phyloP scores from a whole-genome alignment of 2,329 filamentous ascomycete species.

The Aspergillus sp. region DNA sequence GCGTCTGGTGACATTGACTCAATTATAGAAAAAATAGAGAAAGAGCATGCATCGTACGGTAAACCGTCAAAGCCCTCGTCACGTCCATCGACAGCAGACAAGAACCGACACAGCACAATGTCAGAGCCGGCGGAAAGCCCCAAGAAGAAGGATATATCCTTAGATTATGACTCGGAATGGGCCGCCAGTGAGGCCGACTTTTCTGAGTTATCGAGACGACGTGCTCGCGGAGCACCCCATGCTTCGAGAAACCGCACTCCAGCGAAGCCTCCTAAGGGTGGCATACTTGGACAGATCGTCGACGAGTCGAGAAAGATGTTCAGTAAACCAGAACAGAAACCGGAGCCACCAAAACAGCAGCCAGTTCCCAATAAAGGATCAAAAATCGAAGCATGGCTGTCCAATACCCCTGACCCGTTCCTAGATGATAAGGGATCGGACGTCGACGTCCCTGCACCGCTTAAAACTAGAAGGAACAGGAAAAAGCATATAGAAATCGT shows the following conservation, averaged over 20 bases:
- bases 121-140: constrained; percentile 24
- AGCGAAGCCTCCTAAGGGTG: constrained; percentile 39
- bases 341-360: constrained; percentile 36
- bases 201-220: constrained; percentile 38
- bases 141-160: constrained; percentile 26
- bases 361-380: constrained; percentile 45
- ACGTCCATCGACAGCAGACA: constrained; percentile 24
- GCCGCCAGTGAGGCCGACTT: constrained; percentile 41
- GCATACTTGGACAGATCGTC: constrained; percentile 45
- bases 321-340: constrained; percentile 26
- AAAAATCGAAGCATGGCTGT: constrained; percentile 64
- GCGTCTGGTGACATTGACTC: constrained; percentile 22
- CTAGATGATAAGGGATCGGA: constrained; percentile 39
- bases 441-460: constrained; percentile 41
- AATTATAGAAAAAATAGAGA: constrained; percentile 20
- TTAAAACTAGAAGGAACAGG: constrained; percentile 42
- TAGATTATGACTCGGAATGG: constrained; percentile 36
- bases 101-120: constrained; percentile 21
- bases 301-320: constrained; percentile 48
- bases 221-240: constrained; percentile 29
- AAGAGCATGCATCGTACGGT: constrained; percentile 18
- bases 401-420: constrained; percentile 57
- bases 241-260: constrained; percentile 17
- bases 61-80: constrained; percentile 20
- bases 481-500: constrained; percentile 26